Evolutionary conservation across 2,329 filamentous ascomycete species (phyloP).

Genomic region (Dothideomycetes sp.): DNA sequence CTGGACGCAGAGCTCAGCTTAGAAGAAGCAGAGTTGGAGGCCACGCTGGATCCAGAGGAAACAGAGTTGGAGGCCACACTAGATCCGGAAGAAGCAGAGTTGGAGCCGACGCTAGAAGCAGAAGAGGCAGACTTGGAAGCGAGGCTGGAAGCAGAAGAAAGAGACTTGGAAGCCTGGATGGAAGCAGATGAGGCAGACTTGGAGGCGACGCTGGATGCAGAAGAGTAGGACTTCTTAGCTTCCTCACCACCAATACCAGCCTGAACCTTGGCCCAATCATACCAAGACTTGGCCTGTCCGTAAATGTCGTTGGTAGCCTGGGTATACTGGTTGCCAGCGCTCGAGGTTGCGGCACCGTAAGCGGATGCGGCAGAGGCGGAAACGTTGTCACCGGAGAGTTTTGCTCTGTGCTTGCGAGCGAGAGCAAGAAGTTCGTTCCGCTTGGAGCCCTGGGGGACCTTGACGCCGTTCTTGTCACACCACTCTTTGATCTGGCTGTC

Average conservation of each 20-base stretch:
- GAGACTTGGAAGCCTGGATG: conserved; percentile 8
- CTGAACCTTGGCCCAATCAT: conserved; percentile 33
- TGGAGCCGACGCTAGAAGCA: conserved; percentile 15
- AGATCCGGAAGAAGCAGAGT: conserved; percentile 9
- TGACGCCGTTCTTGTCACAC: conserved; percentile 79
- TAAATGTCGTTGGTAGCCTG: conserved; percentile 58
- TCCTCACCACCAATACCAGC: conserved; percentile 32
- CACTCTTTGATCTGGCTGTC: conserved; percentile 87
- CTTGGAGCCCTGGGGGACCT: conserved; percentile 85
- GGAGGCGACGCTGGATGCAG: conserved; percentile 18
- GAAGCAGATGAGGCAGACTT: conserved; percentile 12
- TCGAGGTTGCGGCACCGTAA: conserved; percentile 34
- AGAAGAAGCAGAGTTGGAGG: conserved; percentile 19
- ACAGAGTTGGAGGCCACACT: conserved; percentile 16
- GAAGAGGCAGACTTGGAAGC: conserved; percentile 14
- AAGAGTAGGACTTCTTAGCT: conserved; percentile 23
- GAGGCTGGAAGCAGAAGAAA: conserved; percentile 20
- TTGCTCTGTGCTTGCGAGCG: conserved; percentile 74
- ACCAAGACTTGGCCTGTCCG: conserved; percentile 21
- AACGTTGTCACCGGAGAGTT: conserved; percentile 54
- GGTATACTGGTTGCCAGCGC: conserved; percentile 63
- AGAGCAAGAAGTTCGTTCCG: conserved; percentile 81
- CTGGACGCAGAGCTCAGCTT: conserved; percentile 16
- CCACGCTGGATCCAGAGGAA: conserved; percentile 9
- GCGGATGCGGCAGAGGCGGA: conserved; percentile 25